These are phyloP conservation scores for Coriaria nepalensis DNA, from an alignment of 306 rosid genomes.

Conservation along the genomic window DNA sequence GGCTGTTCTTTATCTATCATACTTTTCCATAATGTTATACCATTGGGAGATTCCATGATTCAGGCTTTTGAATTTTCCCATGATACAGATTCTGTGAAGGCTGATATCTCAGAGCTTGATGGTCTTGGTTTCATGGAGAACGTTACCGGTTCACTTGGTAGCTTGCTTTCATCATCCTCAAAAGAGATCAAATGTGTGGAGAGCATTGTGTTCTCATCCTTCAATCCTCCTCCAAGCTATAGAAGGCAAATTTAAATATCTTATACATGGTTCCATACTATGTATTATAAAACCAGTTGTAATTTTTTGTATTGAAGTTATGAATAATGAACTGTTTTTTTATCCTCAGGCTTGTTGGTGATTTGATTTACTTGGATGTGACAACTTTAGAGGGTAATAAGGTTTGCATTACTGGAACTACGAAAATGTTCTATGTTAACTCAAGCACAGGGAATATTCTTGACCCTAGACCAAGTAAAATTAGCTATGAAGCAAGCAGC, in stretches of 20 bases:
- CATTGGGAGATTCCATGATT: neutral
- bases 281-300: conserved; percentile 1
- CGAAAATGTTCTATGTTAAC: conserved; percentile 72
- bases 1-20: conserved; percentile 3
- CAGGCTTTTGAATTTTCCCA: conserved; percentile 21
- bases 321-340: conserved; percentile 13
- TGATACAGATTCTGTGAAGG: conserved; percentile 38
- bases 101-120: conserved; percentile 76
- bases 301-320: conserved; percentile 1
- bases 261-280: conserved; percentile 7
- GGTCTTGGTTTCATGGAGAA: conserved; percentile 95
- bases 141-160: conserved; percentile 72
- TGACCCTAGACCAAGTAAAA: conserved; percentile 69
- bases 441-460: conserved; percentile 58
- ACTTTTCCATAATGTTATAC: conserved; percentile 3
- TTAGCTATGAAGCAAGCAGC: conserved; percentile 65
- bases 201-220: conserved; percentile 85
- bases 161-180: conserved; percentile 50
- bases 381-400: conserved; percentile 74
- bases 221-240: conserved; percentile 94
- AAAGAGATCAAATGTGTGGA: conserved; percentile 80
- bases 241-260: conserved; percentile 48
- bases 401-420: conserved; percentile 74
- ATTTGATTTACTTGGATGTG: conserved; percentile 91
- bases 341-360: conserved; percentile 78